Evolutionary conservation across 768 basidiomycete species (phyloP), one percentile per base, ranked within the genome.

Genomic region (Leccinum pellstonianum): DNA sequence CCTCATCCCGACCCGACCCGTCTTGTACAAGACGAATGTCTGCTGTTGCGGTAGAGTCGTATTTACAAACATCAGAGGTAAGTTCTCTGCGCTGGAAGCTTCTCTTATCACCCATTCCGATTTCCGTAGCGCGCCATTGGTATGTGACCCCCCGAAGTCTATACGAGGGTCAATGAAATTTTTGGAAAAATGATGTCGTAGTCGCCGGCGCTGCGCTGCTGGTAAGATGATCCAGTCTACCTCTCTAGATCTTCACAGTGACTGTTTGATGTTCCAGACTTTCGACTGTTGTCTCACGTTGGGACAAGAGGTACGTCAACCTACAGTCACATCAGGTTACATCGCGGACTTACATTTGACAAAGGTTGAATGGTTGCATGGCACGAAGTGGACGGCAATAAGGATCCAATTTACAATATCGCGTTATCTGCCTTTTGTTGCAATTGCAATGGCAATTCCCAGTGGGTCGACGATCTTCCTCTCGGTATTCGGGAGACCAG

Each of bases 341-440:
- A n/a, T 17, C 9, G 14, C 3, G 19, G 31, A 55, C 33, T 47
- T 47, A 10, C 11, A 15, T 35, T 58, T 56, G 15, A 6, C 15
- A 27, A 55, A 69, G 68, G 59, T 64, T 14, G 50, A 58, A 33
- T 68, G 61, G 66, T 12, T 70, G 27, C 59, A 57, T 38, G 51
- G 62, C 37, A 60, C 61, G 17, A 59, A 19, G 43, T 69, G 66
- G 68, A 62, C 61, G 19, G 46, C 55, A 3, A 50, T 50, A 56
- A 56, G 68, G 57, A 53, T 70, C 5, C 61, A 62, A 19, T 69
- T 70, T 55, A 15, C 55, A 15, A 21, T 51, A n/a, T 63, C 47
- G 33, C 69, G 68, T 19, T 70, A 69, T 60, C 47, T 69, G 4
- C 68, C 69, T 8, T 63, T 70, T 6, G 35, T 60, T 27, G 60